phyloP scores from a whole-genome alignment of 2,329 filamentous ascomycete species.

The Clarireedia homoeocarpa region DNA sequence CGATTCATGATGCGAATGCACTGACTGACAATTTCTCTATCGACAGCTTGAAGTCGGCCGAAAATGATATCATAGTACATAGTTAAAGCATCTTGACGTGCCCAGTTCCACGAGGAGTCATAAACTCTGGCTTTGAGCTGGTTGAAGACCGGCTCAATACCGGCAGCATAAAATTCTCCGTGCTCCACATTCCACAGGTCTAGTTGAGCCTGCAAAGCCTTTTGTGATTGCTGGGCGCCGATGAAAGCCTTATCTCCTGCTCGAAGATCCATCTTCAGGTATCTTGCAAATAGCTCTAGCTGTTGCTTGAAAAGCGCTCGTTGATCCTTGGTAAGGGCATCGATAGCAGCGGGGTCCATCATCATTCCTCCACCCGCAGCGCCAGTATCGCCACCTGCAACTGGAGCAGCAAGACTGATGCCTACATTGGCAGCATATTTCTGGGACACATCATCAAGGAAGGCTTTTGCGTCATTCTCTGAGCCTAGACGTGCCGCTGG shows the following conservation, averaged over 20 bases:
- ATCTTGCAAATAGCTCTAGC: constrained; percentile 87
- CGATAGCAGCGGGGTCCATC: constrained; percentile 97
- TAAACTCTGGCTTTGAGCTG: constrained; percentile 91
- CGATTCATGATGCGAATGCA: constrained; percentile 99
- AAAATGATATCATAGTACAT: constrained; percentile 99
- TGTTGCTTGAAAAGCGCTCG: constrained; percentile 96
- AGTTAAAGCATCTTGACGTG: constrained; percentile 87
- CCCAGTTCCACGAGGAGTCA: constrained; percentile 99
- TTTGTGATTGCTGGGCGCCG: constrained; percentile 74
- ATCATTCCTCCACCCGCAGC: constrained; percentile 82
- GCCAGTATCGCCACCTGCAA: constrained; percentile 64
- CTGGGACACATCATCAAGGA: constrained; percentile 78
- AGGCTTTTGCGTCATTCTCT: constrained; percentile 85
- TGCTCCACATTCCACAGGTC: constrained; percentile 95
- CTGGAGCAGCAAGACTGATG: constrained; percentile 71
- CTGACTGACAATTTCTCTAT: constrained; percentile 96
- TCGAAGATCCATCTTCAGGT: constrained; percentile 93
- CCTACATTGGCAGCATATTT: constrained; percentile 83
- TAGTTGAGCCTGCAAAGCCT: constrained; percentile 82
- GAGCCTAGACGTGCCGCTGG: constrained; percentile 80
- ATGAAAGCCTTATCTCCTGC: constrained; percentile 94
- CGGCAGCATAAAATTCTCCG: constrained; percentile 89
- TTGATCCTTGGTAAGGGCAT: constrained; percentile 96
- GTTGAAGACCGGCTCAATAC: constrained; percentile 91
- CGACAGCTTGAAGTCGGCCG: constrained; percentile 82